A percentile compares a stretch with the other conserved stretches of the same genome.
phyloP scores from a whole-genome alignment of 2,329 filamentous ascomycete genomes.

The Ascochyta rabiei region DNA sequence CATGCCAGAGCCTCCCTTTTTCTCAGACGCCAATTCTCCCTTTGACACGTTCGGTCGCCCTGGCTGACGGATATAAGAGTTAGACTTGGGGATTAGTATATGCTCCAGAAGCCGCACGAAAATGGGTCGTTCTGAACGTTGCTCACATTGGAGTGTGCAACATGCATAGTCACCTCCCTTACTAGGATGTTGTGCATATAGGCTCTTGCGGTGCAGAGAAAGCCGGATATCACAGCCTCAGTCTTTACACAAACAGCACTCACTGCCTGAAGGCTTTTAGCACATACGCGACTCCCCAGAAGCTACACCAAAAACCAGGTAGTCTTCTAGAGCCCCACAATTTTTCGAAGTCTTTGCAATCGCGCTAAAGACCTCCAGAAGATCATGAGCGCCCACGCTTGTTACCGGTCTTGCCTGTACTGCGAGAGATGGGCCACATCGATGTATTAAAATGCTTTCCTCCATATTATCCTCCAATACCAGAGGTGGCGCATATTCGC shows the following conservation, averaged over 20 bases:
- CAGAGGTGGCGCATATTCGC: slow-evolving; percentile 18
- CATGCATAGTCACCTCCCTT: not conserved
- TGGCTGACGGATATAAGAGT: not conserved
- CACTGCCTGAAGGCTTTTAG: too few relatives aligned
- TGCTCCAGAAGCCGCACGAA: not conserved
- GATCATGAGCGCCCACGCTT: too few relatives aligned
- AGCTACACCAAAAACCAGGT: too few relatives aligned
- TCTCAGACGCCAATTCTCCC: not conserved
- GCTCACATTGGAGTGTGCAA: not conserved
- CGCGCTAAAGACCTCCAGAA: too few relatives aligned
- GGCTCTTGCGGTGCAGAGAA: too few relatives aligned
- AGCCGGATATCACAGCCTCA: too few relatives aligned
- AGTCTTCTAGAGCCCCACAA: too few relatives aligned
- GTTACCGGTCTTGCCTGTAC: too few relatives aligned
- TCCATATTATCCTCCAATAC: not conserved
- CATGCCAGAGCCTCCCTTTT: slow-evolving; percentile 1
- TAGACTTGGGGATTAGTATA: slow-evolving; percentile 1
- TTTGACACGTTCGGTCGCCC: slow-evolving; percentile 2
- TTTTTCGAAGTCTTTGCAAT: too few relatives aligned
- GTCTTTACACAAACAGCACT: too few relatives aligned
- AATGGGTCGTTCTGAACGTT: not conserved
- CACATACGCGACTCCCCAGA: too few relatives aligned
- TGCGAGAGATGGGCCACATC: not conserved
- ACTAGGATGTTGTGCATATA: not conserved
- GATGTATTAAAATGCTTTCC: not conserved